Evolutionary conservation across 2,329 filamentous ascomycete genomes (phyloP).

Genomic region (Didymella glomerata): DNA sequence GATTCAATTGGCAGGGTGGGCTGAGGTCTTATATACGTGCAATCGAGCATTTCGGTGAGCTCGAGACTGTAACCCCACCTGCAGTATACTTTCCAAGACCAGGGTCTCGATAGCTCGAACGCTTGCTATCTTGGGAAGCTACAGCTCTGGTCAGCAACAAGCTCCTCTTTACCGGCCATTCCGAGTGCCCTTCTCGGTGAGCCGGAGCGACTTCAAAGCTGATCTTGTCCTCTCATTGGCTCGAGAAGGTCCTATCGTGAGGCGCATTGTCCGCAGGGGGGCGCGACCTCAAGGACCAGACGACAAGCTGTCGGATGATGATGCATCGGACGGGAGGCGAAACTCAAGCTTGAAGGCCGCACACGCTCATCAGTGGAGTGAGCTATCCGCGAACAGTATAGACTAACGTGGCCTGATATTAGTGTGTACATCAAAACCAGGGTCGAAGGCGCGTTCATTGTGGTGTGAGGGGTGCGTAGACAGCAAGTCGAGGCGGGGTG

Average conservation of each 20-base stretch:
- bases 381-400: conserved; percentile 18
- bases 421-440: conserved; percentile 26
- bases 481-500: conserved; percentile 28
- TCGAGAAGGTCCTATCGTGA: conserved; percentile 18
- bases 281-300: conserved; percentile 26
- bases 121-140: conserved; percentile 19
- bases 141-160: conserved; percentile 23
- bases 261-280: conserved; percentile 35
- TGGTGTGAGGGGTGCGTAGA: conserved; percentile 38
- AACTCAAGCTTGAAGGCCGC: conserved; percentile 27
- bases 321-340: conserved; percentile 42
- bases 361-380: conserved; percentile 21
- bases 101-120: conserved; percentile 25
- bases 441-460: conserved; percentile 21
- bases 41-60: conserved; percentile 9
- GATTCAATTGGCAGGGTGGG: conserved; percentile 17
- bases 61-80: conserved; percentile 27
- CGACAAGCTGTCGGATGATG: conserved; percentile 43
- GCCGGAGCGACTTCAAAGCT: conserved; percentile 27
- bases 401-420: conserved; percentile 29
- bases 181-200: conserved; percentile 32
- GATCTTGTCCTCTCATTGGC: conserved; percentile 20
- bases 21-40: conserved; percentile 33
- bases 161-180: conserved; percentile 35
- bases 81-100: conserved; percentile 3